phyloP scores from a whole-genome alignment of 768 basidiomycete species.

The Suillus clintonianus region DNA sequence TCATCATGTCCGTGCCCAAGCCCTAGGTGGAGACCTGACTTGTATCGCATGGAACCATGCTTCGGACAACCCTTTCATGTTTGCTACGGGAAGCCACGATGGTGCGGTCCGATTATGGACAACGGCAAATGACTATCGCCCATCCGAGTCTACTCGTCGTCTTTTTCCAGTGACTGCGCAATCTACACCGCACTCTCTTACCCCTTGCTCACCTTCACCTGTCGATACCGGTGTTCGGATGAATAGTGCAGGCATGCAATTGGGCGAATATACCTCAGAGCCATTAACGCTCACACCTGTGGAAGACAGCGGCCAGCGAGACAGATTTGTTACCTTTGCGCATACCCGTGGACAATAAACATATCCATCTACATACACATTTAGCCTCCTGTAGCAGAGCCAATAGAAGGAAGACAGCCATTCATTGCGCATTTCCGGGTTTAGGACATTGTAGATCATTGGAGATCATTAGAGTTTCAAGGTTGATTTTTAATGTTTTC shows the following conservation, averaged over 20 bases:
- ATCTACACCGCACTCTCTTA: slow-evolving; percentile 2
- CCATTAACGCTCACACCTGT: slow-evolving; percentile 6
- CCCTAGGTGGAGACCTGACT: slow-evolving; percentile 60
- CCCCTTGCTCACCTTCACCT: slow-evolving; percentile 2
- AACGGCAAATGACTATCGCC: slow-evolving; percentile 17
- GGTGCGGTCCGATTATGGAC: slow-evolving; percentile 73
- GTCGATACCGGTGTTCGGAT: background rate
- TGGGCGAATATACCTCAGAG: slow-evolving; percentile 7
- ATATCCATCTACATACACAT: background rate
- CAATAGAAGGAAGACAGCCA: background rate
- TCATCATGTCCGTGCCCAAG: slow-evolving; percentile 62
- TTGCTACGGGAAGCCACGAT: slow-evolving; percentile 72
- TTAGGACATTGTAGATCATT: background rate
- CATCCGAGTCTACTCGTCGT: background rate
- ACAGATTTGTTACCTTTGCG: slow-evolving; percentile 8
- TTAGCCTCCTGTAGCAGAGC: background rate
- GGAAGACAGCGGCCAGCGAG: slow-evolving; percentile 7
- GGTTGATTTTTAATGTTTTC: no score
- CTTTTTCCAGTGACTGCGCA: background rate
- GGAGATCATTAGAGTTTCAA: background rate
- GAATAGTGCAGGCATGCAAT: background rate
- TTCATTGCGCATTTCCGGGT: background rate
- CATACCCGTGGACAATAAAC: background rate
- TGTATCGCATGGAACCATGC: slow-evolving; percentile 75
- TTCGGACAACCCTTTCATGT: slow-evolving; percentile 62